Base-by-base conservation (phyloP, 2,329 filamentous ascomycete genomes). In the Nannizziopsis arthrosporioides region DNA sequence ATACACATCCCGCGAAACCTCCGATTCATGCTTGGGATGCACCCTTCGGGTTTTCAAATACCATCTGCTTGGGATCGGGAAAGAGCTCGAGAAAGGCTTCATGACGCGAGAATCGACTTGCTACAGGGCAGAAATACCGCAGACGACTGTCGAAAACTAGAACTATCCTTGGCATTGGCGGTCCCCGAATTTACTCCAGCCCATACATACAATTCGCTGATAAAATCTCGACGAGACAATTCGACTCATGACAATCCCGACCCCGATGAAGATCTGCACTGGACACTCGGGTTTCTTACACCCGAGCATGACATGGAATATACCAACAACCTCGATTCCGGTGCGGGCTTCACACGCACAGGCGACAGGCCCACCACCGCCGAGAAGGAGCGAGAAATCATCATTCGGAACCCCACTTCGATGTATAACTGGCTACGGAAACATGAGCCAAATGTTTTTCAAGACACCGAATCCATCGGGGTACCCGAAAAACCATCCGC, bases 351-450 rank as follows among this genome's bases (percentile, higher is more conserved):
- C 82, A 22, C 61, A 80, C 5, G 63, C 62, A 49, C 62, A 57
- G 57, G 60, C 1, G 62, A 66, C 22, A 62, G 62, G 38, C 60
- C 61, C 7, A 59, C 60, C 3, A 71, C 78, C 45, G 64, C 73
- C 38, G 73, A 80, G 48, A 66, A 68, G 51, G 75, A 71, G 65
- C 74, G 67, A 61, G 74, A 77, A 49, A 62, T 75, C 43, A 73
- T 75, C 22, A 66, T 87, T 18, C 77, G 77, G 44, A 96, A 96
- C 63, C 88, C 89, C 0, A 85, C 87, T 37, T 93, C 85, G 51
- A 89, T 94, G 2, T 93, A 94, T 69, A 95, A 93, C 65, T 98
- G 92, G 92, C 77, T 98, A 10, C 78, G 86, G 53, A 81, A 86
- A 61, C 76, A 94, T 65, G 82, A 86, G 51, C 85, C 88, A 2